Conservation (phyloP, 495 filamentous ascomycete genomes). For the Penicillium angulare region DNA sequence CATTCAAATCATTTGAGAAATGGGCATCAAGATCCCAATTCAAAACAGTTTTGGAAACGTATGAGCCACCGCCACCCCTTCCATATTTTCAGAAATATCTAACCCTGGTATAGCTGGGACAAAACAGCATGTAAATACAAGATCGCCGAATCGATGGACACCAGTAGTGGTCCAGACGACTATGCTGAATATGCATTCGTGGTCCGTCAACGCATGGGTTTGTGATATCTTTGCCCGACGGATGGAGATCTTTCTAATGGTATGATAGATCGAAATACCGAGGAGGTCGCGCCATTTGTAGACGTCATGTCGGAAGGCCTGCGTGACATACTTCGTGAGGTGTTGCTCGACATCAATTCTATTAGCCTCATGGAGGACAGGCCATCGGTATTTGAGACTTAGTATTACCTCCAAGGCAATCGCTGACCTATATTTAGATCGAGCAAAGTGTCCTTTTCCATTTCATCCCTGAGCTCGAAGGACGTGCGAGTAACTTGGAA, state of each 20-base stretch:
- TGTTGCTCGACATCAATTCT: constrained; percentile 28
- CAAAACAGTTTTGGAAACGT: constrained; percentile 22
- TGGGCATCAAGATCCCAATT: constrained; percentile 19
- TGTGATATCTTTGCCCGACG: constrained; percentile 7
- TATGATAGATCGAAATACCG: constrained; percentile 22
- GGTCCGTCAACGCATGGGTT: constrained; percentile 24
- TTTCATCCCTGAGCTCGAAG: constrained; percentile 31
- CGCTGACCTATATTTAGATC: constrained; percentile 23
- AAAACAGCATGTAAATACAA: constrained; percentile 28
- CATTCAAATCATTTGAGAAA: constrained; percentile 23
- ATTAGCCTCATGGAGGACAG: constrained; percentile 30
- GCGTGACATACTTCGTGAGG: constrained; percentile 27
- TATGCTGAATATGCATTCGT: constrained; percentile 26
- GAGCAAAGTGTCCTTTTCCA: constrained; percentile 32
- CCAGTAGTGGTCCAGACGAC: constrained; percentile 13
- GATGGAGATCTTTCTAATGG: constrained; percentile 7
- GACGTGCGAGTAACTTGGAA: constrained; percentile 2
- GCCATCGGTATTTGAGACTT: constrained; percentile 17
- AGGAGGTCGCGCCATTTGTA: constrained; percentile 19
- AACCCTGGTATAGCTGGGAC: constrained; percentile 21
- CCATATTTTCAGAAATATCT: constrained; percentile 7
- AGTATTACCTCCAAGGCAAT: constrained; percentile 6
- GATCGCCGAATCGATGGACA: constrained; percentile 11
- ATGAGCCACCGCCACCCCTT: constrained; percentile 11
- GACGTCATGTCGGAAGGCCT: constrained; percentile 31